Conservation (phyloP, 139 green algal species). For the Marvania coccoides region DNA sequence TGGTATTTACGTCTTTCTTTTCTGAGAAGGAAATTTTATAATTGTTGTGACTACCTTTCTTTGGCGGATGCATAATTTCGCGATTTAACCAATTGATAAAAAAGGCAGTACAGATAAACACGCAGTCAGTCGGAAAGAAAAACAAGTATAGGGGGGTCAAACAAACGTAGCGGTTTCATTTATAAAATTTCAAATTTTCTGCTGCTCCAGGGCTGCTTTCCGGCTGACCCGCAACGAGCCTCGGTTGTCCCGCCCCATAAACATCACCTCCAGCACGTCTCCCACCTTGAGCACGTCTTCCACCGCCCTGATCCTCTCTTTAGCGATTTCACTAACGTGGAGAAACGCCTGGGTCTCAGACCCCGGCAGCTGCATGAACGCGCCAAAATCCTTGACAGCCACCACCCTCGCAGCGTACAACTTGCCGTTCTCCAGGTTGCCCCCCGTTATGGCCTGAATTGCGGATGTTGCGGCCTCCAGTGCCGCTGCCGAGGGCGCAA, state of each 20-base stretch:
- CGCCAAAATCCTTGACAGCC: conserved; percentile 8
- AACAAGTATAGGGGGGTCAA: no score
- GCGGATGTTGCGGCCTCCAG: conserved; percentile 12
- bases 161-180: no score
- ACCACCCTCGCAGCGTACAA: conserved; percentile 7
- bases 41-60: no score
- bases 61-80: no score
- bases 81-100: no score
- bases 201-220: conserved; percentile 29
- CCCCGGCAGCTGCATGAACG: neutral
- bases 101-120: no score
- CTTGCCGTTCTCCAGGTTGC: conserved; percentile 20
- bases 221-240: conserved; percentile 32
- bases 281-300: conserved; percentile 35
- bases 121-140: no score
- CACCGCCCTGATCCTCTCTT: conserved; percentile 17
- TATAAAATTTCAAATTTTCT: no score
- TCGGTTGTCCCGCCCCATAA: conserved; percentile 30
- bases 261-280: conserved; percentile 44
- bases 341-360: conserved; percentile 35
- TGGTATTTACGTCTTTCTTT: no score
- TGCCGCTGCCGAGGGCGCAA: conserved; percentile 21
- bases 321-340: conserved; percentile 47
- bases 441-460: conserved; percentile 26
- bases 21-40: no score